Percentiles rank a stretch among this genome's conserved stretches.
Evolutionary conservation across 257 asterid species (phyloP).

Genomic region (Salvia hispanica): DNA sequence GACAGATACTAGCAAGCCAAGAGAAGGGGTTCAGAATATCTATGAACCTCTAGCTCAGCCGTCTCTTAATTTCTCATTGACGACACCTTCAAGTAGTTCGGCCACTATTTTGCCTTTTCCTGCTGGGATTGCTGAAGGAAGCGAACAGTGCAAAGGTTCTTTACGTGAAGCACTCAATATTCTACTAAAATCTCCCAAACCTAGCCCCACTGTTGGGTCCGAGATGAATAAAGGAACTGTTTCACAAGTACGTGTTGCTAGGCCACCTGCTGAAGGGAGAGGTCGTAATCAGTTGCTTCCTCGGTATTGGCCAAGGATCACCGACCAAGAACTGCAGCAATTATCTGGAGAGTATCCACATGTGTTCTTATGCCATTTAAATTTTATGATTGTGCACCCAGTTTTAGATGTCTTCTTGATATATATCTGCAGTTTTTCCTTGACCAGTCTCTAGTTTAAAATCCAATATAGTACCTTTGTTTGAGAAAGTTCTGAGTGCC

Average conservation of each 20-base stretch:
- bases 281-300: conserved; percentile 96
- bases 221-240: conserved; percentile 51
- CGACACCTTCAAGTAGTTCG: conserved; percentile 51
- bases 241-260: conserved; percentile 65
- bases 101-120: conserved; percentile 47
- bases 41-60: conserved; percentile 58
- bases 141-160: conserved; percentile 59
- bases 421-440: conserved; percentile 38
- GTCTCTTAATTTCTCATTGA: conserved; percentile 57
- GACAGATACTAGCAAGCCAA: conserved; percentile 50
- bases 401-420: conserved; percentile 4
- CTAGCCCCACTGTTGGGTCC: conserved; percentile 26
- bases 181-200: conserved; percentile 59
- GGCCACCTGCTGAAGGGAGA: conserved; percentile 92
- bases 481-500: conserved; percentile 94
- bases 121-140: conserved; percentile 60
- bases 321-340: conserved; percentile 90
- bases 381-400: not conserved
- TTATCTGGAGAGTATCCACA: conserved; percentile 85
- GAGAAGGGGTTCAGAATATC: conserved; percentile 59
- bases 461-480: conserved; percentile 76
- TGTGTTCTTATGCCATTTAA: conserved; percentile 22
- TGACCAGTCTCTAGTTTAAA: conserved; percentile 69
- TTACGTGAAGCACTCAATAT: conserved; percentile 49
- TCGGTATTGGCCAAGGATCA: conserved; percentile 98